Conservation (phyloP, 257 asterid species). For the Capsicum chinense region DNA sequence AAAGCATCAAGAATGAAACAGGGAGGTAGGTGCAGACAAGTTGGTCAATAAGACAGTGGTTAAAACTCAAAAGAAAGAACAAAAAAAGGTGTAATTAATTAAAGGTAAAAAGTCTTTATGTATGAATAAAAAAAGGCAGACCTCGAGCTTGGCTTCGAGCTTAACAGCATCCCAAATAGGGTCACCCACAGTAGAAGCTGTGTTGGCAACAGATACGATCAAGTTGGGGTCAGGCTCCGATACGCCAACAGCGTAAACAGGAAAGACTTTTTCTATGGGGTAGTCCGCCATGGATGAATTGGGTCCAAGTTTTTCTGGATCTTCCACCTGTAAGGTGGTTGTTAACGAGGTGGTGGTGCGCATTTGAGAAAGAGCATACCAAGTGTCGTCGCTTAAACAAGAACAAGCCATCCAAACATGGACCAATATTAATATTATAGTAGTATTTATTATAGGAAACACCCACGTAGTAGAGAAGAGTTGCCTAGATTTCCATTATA, state of each 20-base stretch:
- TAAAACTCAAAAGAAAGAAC: neutral
- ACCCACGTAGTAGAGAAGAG: neutral
- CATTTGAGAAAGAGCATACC: conserved; percentile 39
- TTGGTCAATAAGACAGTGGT: neutral
- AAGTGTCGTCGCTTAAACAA: conserved; percentile 39
- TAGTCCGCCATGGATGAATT: conserved; percentile 25
- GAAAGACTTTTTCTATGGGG: conserved; percentile 46
- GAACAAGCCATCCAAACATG: conserved; percentile 40
- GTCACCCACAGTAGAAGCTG: conserved; percentile 47
- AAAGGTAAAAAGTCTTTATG: too few species aligned
- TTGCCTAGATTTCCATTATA: conserved; percentile 16
- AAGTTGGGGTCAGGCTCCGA: conserved; percentile 48
- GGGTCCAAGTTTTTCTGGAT: conserved; percentile 27
- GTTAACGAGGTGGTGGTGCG: conserved; percentile 1
- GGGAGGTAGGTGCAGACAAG: neutral
- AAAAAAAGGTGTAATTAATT: neutral
- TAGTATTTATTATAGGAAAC: neutral
- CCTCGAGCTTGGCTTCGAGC: conserved; percentile 52
- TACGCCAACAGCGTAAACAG: conserved; percentile 56
- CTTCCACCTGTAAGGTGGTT: neutral
- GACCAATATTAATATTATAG: too few species aligned
- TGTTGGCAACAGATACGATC: conserved; percentile 45
- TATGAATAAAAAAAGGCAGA: conserved; percentile 18
- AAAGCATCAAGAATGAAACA: neutral
- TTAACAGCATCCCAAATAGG: conserved; percentile 54